Percentiles rank a stretch among this genome's conserved stretches.
These are phyloP conservation scores for Thinopyrum elongatum DNA, from an alignment of 176 grass and related monocot genomes.

Conservation along the genomic window DNA sequence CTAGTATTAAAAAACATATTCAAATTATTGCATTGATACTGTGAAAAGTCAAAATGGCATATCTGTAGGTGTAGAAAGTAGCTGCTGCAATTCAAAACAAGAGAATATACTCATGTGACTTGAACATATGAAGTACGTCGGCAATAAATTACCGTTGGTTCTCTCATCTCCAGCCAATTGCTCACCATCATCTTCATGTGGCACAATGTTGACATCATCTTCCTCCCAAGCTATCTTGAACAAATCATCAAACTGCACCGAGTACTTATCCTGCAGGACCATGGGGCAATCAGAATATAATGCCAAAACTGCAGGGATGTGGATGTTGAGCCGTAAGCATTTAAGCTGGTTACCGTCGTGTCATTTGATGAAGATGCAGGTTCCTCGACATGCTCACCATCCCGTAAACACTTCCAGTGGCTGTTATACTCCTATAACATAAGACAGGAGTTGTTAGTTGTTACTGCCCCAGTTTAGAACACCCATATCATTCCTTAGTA, in stretches of 20 bases:
- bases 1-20: background rate
- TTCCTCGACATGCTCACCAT: slow-evolving; percentile 30
- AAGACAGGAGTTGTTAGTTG: background rate
- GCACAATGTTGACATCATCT: slow-evolving; percentile 36
- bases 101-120: slow-evolving; percentile 6
- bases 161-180: slow-evolving; percentile 37
- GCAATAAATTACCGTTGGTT: slow-evolving; percentile 36
- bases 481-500: background rate
- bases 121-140: slow-evolving; percentile 20
- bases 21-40: background rate
- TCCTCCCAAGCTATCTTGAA: slow-evolving; percentile 98
- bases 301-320: slow-evolving; percentile 27
- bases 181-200: slow-evolving; percentile 43
- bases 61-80: background rate
- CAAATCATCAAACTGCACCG: slow-evolving; percentile 84
- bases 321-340: background rate
- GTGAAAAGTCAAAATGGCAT: background rate
- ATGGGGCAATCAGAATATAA: slow-evolving; percentile 18
- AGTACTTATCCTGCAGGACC: slow-evolving; percentile 62
- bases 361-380: slow-evolving; percentile 29
- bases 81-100: background rate
- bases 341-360: slow-evolving; percentile 33
- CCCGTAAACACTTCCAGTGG: slow-evolving; percentile 44
- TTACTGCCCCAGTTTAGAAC: background rate
- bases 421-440: slow-evolving; percentile 64